These are phyloP conservation scores for Caryopteris hybrid DNA, from an alignment of 305 asterid genomes.

Conservation along the genomic window DNA sequence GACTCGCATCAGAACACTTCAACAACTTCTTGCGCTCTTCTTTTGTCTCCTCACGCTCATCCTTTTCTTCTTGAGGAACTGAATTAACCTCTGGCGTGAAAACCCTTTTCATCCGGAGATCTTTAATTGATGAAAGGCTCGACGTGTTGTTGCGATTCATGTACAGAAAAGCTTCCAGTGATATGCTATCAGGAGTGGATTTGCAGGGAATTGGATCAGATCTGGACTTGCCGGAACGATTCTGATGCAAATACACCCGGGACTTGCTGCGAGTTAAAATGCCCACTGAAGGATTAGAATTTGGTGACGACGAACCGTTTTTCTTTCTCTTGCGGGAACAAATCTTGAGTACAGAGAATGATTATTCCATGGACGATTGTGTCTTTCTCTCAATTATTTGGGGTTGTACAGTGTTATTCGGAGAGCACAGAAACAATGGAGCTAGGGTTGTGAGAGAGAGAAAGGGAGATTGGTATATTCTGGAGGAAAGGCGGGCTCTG, in stretches of 20 bases:
- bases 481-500: constrained; percentile 22
- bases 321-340: constrained; percentile 21
- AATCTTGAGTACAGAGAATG: constrained; percentile 2
- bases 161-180: constrained; percentile 17
- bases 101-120: constrained; percentile 52
- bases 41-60: neutral
- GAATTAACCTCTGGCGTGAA: constrained; percentile 39
- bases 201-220: constrained; percentile 16
- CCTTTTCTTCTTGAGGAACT: constrained; percentile 11
- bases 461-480: neutral
- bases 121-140: constrained; percentile 29
- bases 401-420: neutral
- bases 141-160: constrained; percentile 12
- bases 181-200: constrained; percentile 3
- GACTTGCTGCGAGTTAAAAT: constrained; percentile 46
- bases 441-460: constrained; percentile 15
- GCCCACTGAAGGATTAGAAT: constrained; percentile 9
- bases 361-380: constrained; percentile 19
- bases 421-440: neutral
- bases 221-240: constrained; percentile 35
- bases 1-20: constrained; percentile 12
- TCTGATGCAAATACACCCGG: constrained; percentile 25
- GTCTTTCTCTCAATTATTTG: neutral
- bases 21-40: constrained; percentile 17
- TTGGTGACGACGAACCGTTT: neutral